Conservation (phyloP, 2,329 filamentous ascomycete species). For the Aspergillus fructus region DNA sequence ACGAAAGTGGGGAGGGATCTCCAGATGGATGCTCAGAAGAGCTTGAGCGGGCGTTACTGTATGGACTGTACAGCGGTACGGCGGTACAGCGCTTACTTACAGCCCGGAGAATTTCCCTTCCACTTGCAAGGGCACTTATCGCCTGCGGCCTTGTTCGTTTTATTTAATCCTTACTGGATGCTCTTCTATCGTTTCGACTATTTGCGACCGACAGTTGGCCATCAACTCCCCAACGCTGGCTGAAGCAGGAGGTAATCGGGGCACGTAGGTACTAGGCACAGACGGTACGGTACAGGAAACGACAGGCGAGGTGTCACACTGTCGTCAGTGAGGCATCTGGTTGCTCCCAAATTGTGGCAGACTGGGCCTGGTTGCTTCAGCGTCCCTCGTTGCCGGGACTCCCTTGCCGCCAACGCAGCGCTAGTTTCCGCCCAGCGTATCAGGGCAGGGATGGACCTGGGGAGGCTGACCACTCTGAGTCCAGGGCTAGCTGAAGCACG, state of each 20-base stretch:
- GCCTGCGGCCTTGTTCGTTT: background rate
- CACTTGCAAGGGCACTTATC: background rate
- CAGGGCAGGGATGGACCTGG: constrained; percentile 19
- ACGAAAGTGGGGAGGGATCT: constrained; percentile 43
- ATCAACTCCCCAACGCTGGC: no score
- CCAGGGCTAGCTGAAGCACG: constrained; percentile 24
- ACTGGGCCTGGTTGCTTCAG: background rate
- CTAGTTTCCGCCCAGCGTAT: constrained; percentile 36
- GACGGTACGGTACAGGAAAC: constrained; percentile 1
- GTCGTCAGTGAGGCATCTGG: background rate
- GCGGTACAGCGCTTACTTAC: background rate
- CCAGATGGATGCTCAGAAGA: constrained; percentile 33
- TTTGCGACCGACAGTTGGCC: background rate
- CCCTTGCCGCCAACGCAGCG: constrained; percentile 36
- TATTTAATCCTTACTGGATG: background rate
- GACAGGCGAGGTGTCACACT: constrained; percentile 2
- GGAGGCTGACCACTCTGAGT: constrained; percentile 9
- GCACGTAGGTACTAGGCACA: background rate
- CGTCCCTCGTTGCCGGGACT: constrained; percentile 36
- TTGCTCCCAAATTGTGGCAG: background rate
- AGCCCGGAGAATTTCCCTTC: background rate
- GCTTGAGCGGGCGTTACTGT: constrained; percentile 19
- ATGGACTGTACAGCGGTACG: background rate
- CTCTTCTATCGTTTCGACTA: background rate
- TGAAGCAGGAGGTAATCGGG: no score